These are phyloP conservation scores for Kwoniella sp. DNA, from an alignment of 768 basidiomycete genomes.

Conservation along the genomic window DNA sequence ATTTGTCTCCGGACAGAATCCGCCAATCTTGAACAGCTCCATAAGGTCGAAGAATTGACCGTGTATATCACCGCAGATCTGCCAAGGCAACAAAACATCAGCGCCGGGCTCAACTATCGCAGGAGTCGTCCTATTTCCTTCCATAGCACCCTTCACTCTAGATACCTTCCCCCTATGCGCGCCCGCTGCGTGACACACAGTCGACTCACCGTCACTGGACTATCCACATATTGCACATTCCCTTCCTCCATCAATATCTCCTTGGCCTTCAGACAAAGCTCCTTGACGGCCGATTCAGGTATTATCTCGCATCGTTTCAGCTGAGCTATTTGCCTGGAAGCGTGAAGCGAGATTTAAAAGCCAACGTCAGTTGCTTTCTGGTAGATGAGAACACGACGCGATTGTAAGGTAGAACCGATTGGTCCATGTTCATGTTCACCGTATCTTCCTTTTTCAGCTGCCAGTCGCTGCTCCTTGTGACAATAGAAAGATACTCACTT, in stretches of 20 bases:
- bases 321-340: constrained; percentile 84
- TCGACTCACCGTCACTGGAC: constrained; percentile 73
- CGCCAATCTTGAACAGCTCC: constrained; percentile 79
- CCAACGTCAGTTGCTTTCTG: not conserved
- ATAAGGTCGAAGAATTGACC: constrained; percentile 97
- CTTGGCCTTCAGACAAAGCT: constrained; percentile 90
- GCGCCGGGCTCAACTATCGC: no score
- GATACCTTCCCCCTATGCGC: no score
- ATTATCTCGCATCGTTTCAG: constrained; percentile 91
- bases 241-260: constrained; percentile 97
- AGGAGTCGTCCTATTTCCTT: no score
- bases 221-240: constrained; percentile 93
- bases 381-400: no score
- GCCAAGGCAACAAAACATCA: not conserved
- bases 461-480: no score
- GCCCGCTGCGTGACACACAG: no score
- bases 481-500: constrained; percentile 32
- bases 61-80: constrained; percentile 82
- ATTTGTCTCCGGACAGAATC: constrained; percentile 82
- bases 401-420: no score
- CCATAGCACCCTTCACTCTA: no score
- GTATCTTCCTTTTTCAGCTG: no score
- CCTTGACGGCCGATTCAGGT: constrained; percentile 92
- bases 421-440: no score
- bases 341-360: not conserved